These are phyloP conservation scores for Dothidotthia symphoricarpi DNA, from an alignment of 2,329 filamentous ascomycete species.

Conservation along the genomic window DNA sequence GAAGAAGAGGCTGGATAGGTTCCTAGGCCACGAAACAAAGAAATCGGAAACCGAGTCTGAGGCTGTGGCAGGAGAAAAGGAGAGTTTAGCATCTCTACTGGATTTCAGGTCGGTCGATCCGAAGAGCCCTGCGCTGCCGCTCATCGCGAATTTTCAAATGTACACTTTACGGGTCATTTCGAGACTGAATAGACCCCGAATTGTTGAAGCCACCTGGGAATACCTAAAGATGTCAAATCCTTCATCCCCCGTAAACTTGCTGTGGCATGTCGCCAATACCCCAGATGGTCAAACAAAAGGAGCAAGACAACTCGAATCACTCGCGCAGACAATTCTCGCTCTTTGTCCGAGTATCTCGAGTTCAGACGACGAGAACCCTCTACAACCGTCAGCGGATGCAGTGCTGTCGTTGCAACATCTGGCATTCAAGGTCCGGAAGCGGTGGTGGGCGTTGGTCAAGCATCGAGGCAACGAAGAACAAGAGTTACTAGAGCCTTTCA, in stretches of 20 bases:
- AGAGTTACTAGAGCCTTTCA: conserved; percentile 65
- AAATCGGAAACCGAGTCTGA: conserved; percentile 4
- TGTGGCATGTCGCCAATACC: conserved; percentile 50
- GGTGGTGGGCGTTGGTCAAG: conserved; percentile 64
- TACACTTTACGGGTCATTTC: conserved; percentile 64
- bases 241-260: conserved; percentile 59
- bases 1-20: conserved; percentile 60
- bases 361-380: conserved; percentile 60
- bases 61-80: conserved; percentile 33
- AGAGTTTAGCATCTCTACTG: conserved; percentile 60
- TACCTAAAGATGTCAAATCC: conserved; percentile 54
- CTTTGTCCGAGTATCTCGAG: conserved; percentile 66
- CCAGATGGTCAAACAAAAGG: conserved; percentile 56
- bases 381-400: conserved; percentile 57
- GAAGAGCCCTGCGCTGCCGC: conserved; percentile 44
- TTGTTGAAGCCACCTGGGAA: conserved; percentile 58
- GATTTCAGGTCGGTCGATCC: conserved; percentile 54
- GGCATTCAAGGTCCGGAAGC: conserved; percentile 60
- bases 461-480: conserved; percentile 61
- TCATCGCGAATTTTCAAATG: conserved; percentile 64
- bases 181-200: conserved; percentile 57
- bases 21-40: conserved; percentile 15
- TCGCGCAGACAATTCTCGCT: conserved; percentile 64
- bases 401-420: conserved; percentile 64
- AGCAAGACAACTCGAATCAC: conserved; percentile 63